Evolutionary conservation across 2,329 filamentous ascomycete genomes (phyloP).

Genomic region (Claviceps cyperi): DNA sequence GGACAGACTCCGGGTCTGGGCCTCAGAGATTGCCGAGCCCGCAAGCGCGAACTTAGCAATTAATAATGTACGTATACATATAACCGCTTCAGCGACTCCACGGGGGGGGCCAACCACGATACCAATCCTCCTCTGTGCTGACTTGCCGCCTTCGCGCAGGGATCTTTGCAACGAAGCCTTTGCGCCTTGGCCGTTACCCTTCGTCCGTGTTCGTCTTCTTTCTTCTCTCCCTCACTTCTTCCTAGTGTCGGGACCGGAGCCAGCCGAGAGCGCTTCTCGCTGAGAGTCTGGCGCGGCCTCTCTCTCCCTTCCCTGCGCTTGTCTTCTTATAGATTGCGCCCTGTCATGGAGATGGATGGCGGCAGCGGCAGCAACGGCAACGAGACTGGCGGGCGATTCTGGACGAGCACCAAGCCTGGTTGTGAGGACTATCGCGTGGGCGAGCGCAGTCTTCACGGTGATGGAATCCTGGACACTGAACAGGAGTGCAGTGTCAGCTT

Average conservation of each 20-base stretch:
- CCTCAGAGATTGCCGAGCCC: too few species aligned
- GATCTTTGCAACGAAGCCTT: too few species aligned
- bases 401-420: conserved; percentile 16
- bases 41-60: too few species aligned
- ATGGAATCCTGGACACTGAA: conserved; percentile 10
- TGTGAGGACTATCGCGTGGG: conserved; percentile 16
- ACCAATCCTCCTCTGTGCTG: too few species aligned
- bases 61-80: too few species aligned
- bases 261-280: background rate
- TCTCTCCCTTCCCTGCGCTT: background rate
- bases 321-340: background rate
- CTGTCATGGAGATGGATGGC: background rate
- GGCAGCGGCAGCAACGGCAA: background rate
- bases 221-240: background rate
- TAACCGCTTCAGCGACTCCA: too few species aligned
- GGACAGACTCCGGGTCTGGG: too few species aligned
- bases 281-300: background rate
- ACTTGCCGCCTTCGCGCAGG: too few species aligned
- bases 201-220: background rate
- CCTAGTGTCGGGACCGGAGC: background rate
- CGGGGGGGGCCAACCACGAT: too few species aligned
- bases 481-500: conserved; percentile 7
- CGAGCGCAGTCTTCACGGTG: conserved; percentile 10
- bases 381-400: conserved; percentile 12
- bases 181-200: too few species aligned